Percentiles rank a stretch among this genome's conserved stretches.
Evolutionary conservation across 2,329 filamentous ascomycete genomes (phyloP).

Genomic region (Verticillium albo-atrum): DNA sequence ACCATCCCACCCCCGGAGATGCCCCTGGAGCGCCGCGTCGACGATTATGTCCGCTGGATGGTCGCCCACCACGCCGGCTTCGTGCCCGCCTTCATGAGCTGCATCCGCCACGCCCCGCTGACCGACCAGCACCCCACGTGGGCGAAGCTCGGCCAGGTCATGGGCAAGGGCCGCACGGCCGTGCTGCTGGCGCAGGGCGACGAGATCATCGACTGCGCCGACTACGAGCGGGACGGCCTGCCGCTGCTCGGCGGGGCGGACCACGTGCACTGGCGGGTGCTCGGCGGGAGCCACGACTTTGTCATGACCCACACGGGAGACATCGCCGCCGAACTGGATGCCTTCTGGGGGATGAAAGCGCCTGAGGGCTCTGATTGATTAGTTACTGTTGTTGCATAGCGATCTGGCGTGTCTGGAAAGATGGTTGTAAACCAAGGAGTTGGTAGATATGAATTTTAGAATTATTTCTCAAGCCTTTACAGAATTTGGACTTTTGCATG

Average conservation of each 20-base stretch:
- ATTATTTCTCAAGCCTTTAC: no score
- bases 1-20: conserved; percentile 12
- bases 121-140: conserved; percentile 48
- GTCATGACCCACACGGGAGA: conserved; percentile 49
- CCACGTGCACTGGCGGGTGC: conserved; percentile 43
- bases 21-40: conserved; percentile 42
- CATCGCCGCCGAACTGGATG: conserved; percentile 41
- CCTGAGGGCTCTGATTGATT: background rate
- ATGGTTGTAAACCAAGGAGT: background rate
- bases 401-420: background rate
- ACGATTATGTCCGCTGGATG: conserved; percentile 54
- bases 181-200: conserved; percentile 48
- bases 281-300: conserved; percentile 57
- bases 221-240: conserved; percentile 45
- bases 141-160: conserved; percentile 36
- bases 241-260: conserved; percentile 46
- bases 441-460: background rate
- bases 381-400: background rate
- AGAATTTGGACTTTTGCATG: no score
- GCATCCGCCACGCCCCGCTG: conserved; percentile 49
- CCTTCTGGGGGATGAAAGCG: conserved; percentile 35
- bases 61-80: conserved; percentile 52
- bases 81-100: conserved; percentile 55
- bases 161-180: conserved; percentile 37
- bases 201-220: conserved; percentile 46